Evolutionary conservation across 2,329 filamentous ascomycete genomes (phyloP), one percentile per base, ranked within the genome.

Genomic region (Myrmaecium sp.): DNA sequence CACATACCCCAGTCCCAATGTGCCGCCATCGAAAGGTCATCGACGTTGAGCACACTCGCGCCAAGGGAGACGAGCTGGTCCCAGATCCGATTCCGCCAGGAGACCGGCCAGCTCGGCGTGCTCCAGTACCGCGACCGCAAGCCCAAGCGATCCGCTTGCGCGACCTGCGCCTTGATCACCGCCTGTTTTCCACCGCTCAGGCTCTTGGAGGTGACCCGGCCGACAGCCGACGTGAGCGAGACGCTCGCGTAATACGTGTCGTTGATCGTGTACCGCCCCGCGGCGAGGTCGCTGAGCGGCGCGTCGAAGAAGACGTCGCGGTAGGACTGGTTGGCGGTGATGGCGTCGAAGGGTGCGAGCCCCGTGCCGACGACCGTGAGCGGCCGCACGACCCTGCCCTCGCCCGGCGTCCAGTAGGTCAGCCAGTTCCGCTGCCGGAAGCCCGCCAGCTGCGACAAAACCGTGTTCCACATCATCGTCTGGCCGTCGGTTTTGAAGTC

Each of bases 41-140:
- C 71, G 4, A 66, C 65, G 42, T 72, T 74, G 27, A 76, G 38
- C 23, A 73, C 46, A 41, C 72, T 69, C 4, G 68, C 63, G 0
- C 66, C 69, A 35, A 69, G 64, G n/a, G 54, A 44, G 7, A 66
- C 41, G 17, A 75, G 38, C 2, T 59, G 48, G 27, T 59, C 51
- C 69, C 70, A 74, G 6, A 74, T 49, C 26, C 55, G 52, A 39
- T 73, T 64, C 25, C 69, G 53, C 20, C 62, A 38, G 11, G 52
- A 51, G 5, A 64, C 38, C 2, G 69, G 69, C 68, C 68, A 73
- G 10, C 44, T 44, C 0, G 70, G 70, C 6, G 64, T 47, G 14
- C 64, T 62, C 70, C 70, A 75, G 38, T 73, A 74, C 29, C 70
- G 47, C 4, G 59, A 60, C 38, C 64, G 62, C 25, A 75, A 46